A percentile compares a stretch with the other conserved stretches of the same genome.
These are phyloP conservation scores for Trypethelium eluteriae DNA, from an alignment of 495 filamentous ascomycete genomes.

Conservation along the genomic window DNA sequence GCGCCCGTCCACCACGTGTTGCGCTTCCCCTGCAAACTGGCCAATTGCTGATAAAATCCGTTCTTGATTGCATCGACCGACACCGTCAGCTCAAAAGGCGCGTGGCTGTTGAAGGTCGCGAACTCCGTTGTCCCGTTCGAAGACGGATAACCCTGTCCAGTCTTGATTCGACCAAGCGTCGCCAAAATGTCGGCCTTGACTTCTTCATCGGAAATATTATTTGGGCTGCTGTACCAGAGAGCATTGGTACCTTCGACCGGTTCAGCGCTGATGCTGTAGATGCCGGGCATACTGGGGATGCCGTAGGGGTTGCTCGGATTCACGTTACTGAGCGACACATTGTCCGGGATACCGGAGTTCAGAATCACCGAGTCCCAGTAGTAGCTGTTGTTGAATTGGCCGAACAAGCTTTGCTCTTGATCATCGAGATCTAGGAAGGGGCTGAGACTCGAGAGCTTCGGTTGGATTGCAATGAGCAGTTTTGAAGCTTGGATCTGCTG, in stretches of 20 bases:
- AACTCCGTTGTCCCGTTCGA: slow-evolving; percentile 21
- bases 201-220: slow-evolving; percentile 17
- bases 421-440: slow-evolving; percentile 33
- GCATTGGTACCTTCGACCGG: slow-evolving; percentile 16
- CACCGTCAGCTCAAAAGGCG: slow-evolving; percentile 26
- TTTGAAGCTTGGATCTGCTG: slow-evolving; percentile 41
- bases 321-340: slow-evolving; percentile 29
- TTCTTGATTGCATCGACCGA: slow-evolving; percentile 33
- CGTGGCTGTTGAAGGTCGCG: slow-evolving; percentile 24
- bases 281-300: slow-evolving; percentile 23
- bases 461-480: slow-evolving; percentile 43
- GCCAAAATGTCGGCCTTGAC: slow-evolving; percentile 24
- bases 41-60: slow-evolving; percentile 46
- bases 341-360: slow-evolving; percentile 37
- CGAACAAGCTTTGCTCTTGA: slow-evolving; percentile 37
- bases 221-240: slow-evolving; percentile 21
- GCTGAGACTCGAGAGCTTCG: slow-evolving; percentile 32
- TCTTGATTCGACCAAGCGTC: slow-evolving; percentile 14
- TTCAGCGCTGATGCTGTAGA: slow-evolving; percentile 18
- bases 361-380: slow-evolving; percentile 43
- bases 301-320: slow-evolving; percentile 28
- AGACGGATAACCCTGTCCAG: not conserved
- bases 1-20: slow-evolving; percentile 50
- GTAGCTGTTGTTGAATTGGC: slow-evolving; percentile 33
- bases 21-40: slow-evolving; percentile 46